Conservation (phyloP, 176 grass and related monocot genomes). For the Juncus inflexus region DNA sequence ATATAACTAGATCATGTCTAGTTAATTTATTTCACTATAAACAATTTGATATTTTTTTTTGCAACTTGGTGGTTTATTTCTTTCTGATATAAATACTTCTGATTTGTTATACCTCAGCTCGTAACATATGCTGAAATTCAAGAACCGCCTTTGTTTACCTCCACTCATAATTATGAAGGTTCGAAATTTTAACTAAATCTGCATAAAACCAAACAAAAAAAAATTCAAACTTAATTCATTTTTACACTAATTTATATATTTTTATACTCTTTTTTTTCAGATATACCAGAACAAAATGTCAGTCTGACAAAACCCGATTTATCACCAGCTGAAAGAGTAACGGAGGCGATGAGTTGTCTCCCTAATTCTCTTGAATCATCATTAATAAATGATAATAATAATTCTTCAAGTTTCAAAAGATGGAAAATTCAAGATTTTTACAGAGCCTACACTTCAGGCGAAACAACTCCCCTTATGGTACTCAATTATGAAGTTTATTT, state of each 20-base stretch:
- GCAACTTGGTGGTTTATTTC: not conserved
- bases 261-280: slow-evolving; percentile 18
- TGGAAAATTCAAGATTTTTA: slow-evolving; percentile 66
- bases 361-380: slow-evolving; percentile 33
- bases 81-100: not conserved
- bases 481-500: not conserved
- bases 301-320: slow-evolving; percentile 29
- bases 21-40: not conserved
- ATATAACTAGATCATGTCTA: not conserved
- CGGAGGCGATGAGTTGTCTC: slow-evolving; percentile 41
- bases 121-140: slow-evolving; percentile 61
- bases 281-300: slow-evolving; percentile 54
- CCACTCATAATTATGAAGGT: slow-evolving; percentile 51
- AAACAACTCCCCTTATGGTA: slow-evolving; percentile 59
- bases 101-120: slow-evolving; percentile 42
- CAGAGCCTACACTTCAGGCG: slow-evolving; percentile 52
- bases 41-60: not conserved
- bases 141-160: slow-evolving; percentile 76
- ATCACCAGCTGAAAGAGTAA: slow-evolving; percentile 47
- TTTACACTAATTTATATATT: not conserved
- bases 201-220: not conserved
- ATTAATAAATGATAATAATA: not conserved
- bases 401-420: slow-evolving; percentile 26
- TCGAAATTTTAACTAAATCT: not conserved
- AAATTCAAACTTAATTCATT: not conserved